Conservation (phyloP, 108 stramenopile species). For the Hondaea fermentalgiana region DNA sequence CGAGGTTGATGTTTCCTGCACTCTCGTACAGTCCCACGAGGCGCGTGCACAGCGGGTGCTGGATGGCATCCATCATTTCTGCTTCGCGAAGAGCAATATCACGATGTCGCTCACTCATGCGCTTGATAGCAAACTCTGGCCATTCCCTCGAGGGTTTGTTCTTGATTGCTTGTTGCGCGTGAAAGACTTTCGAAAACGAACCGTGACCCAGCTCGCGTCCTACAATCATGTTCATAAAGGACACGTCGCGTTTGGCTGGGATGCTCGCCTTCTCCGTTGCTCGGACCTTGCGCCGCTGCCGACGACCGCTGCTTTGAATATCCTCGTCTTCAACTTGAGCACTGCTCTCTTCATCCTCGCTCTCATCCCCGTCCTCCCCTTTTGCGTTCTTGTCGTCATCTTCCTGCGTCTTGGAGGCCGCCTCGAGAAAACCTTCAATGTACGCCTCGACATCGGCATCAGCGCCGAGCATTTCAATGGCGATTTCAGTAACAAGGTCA, state of each 20-base stretch:
- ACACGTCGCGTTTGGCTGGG: slow-evolving; percentile 54
- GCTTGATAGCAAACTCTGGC: slow-evolving; percentile 90
- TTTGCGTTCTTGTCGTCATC: no score
- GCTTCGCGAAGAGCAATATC: slow-evolving; percentile 62
- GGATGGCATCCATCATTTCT: slow-evolving; percentile 58
- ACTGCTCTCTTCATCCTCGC: no score
- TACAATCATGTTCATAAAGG: slow-evolving; percentile 93
- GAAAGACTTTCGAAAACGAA: slow-evolving; percentile 68
- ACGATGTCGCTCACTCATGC: slow-evolving; percentile 54
- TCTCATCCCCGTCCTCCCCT: no score
- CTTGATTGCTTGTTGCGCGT: slow-evolving; percentile 72
- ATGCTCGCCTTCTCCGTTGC: slow-evolving; percentile 38
- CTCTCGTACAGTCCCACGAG: slow-evolving; percentile 71
- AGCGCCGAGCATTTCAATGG: neutral
- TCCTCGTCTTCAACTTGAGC: no score
- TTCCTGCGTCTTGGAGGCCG: no score
- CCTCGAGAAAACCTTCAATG: neutral
- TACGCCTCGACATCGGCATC: neutral
- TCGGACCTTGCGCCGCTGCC: slow-evolving; percentile 24
- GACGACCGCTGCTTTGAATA: neutral
- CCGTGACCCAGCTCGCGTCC: slow-evolving; percentile 82
- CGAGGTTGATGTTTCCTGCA: slow-evolving; percentile 36
- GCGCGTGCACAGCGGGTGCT: slow-evolving; percentile 80
- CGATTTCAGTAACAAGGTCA: neutral
- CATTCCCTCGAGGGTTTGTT: slow-evolving; percentile 68